Conservation (phyloP, 2,329 filamentous ascomycete species). For the Coniochaeta sp. region DNA sequence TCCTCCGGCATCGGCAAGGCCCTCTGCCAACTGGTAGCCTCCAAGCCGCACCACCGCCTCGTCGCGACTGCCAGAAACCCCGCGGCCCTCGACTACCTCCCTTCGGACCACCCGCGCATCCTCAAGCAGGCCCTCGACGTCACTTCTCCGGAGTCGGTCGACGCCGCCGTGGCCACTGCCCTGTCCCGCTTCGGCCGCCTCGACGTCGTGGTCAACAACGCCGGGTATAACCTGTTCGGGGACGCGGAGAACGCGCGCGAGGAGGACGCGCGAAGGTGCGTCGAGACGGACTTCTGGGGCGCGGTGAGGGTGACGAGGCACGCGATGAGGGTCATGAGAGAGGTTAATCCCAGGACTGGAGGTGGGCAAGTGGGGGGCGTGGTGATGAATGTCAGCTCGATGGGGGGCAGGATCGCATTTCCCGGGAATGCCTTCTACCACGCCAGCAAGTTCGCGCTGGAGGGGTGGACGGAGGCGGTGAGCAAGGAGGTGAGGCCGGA, state of each 20-base stretch:
- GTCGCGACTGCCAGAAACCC: constrained; percentile 41
- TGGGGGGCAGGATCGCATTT: constrained; percentile 34
- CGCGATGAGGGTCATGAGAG: constrained; percentile 20
- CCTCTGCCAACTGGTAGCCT: constrained; percentile 28
- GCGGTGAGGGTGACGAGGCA: constrained; percentile 15
- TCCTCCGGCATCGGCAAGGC: constrained; percentile 38
- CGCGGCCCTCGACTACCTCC: constrained; percentile 30
- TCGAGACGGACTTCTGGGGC: constrained; percentile 24
- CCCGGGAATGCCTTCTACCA: constrained; percentile 30
- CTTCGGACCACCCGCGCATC: constrained; percentile 24
- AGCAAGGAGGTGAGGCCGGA: constrained; percentile 32
- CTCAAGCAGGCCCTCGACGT: constrained; percentile 42
- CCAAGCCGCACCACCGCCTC: constrained; percentile 30
- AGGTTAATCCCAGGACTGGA: constrained; percentile 9
- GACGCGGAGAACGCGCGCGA: constrained; percentile 17
- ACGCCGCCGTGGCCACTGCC: constrained; percentile 23
- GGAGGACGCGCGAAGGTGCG: constrained; percentile 13
- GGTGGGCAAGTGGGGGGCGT: constrained; percentile 36
- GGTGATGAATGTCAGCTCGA: constrained; percentile 47
- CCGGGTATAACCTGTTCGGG: constrained; percentile 34
- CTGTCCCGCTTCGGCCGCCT: constrained; percentile 6
- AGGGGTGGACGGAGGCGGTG: constrained; percentile 38
- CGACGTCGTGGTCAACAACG: constrained; percentile 21
- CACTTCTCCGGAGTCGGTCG: constrained; percentile 28
- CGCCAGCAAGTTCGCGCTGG: constrained; percentile 34